These are phyloP conservation scores for Brassica rapa DNA, from an alignment of 345 rosid species.

Conservation along the genomic window DNA sequence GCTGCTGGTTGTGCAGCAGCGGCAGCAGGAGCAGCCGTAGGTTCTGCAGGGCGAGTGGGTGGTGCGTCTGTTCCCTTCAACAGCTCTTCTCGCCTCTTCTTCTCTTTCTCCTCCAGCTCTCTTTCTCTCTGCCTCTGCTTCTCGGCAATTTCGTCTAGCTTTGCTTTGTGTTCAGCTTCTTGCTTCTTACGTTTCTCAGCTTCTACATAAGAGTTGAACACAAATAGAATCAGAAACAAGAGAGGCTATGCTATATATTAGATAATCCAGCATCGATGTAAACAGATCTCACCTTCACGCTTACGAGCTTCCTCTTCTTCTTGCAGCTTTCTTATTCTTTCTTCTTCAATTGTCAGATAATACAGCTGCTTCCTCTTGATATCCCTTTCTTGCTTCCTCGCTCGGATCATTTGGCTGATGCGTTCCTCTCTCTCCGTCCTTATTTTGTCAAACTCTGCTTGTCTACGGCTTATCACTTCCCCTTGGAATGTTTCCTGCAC, in stretches of 20 bases:
- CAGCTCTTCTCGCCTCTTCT: conserved; percentile 61
- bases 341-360: conserved; percentile 68
- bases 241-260: background rate
- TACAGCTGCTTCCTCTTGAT: conserved; percentile 67
- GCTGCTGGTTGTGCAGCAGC: conserved; percentile 29
- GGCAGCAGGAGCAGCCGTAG: conserved; percentile 33
- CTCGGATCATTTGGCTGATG: conserved; percentile 60
- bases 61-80: conserved; percentile 50
- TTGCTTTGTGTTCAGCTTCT: conserved; percentile 82
- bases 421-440: conserved; percentile 74
- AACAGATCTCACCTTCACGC: conserved; percentile 56
- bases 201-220: conserved; percentile 50
- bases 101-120: conserved; percentile 83
- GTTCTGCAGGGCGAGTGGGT: conserved; percentile 49
- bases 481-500: conserved; percentile 70
- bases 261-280: background rate
- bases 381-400: conserved; percentile 73
- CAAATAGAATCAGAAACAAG: background rate
- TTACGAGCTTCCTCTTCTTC: conserved; percentile 95
- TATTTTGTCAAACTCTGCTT: conserved; percentile 67
- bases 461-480: conserved; percentile 64
- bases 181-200: conserved; percentile 74
- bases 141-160: conserved; percentile 83
- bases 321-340: conserved; percentile 55
- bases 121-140: conserved; percentile 88